Evolutionary conservation across 2,329 filamentous ascomycete species (phyloP).

Genomic region (Fusarium musae): DNA sequence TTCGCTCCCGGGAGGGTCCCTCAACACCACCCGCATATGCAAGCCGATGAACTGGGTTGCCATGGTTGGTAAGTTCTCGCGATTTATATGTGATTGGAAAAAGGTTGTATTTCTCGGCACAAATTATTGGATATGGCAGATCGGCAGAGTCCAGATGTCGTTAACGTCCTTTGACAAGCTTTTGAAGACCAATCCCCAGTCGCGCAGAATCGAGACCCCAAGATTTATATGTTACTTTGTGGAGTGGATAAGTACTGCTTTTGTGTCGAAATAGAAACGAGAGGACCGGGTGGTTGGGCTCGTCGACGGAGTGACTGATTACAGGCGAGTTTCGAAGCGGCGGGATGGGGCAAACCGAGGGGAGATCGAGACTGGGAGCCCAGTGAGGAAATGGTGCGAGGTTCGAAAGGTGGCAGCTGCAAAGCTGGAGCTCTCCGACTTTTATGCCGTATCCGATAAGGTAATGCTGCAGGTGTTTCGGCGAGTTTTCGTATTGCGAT

Average conservation of each 20-base stretch:
- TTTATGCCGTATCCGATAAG: not conserved
- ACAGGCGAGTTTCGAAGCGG: conserved; percentile 24
- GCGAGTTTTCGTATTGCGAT: conserved; percentile 27
- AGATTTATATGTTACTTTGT: not conserved
- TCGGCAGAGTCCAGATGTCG: conserved; percentile 35
- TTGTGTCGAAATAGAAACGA: not conserved
- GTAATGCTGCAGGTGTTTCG: conserved; percentile 1
- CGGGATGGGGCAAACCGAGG: conserved; percentile 33
- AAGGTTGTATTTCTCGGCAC: conserved; percentile 9
- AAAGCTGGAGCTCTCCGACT: conserved; percentile 4
- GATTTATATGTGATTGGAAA: not conserved
- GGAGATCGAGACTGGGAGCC: conserved; percentile 19
- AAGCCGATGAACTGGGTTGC: conserved; percentile 79
- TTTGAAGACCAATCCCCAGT: conserved; percentile 4
- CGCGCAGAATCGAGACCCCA: not conserved
- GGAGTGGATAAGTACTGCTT: not conserved
- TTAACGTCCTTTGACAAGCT: conserved; percentile 27
- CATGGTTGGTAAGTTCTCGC: conserved; percentile 41
- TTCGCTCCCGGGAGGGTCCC: conserved; percentile 70
- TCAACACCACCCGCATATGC: conserved; percentile 78
- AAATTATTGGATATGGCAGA: conserved; percentile 22
- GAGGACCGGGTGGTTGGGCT: conserved; percentile 16
- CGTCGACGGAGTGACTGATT: conserved; percentile 16
- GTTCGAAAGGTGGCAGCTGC: not conserved
- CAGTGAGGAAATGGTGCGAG: conserved; percentile 8